Evolutionary conservation across 441 rosid genomes (phyloP).

Genomic region (Rhodomyrtus psidioides): DNA sequence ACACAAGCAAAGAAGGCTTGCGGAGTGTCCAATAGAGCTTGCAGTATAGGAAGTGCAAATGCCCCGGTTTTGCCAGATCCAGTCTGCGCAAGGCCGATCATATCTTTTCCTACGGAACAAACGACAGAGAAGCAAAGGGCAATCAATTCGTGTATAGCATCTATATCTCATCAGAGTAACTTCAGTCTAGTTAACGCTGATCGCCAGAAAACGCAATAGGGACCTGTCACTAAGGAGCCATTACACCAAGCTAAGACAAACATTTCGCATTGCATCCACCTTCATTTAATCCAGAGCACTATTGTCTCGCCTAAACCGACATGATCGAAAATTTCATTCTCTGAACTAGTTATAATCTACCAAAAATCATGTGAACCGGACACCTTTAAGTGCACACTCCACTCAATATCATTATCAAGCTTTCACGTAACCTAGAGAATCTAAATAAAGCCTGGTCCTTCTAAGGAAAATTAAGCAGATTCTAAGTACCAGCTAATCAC

Average conservation of each 20-base stretch:
- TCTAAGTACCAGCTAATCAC: neutral
- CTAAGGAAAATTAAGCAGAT: neutral
- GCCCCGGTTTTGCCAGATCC: conserved; percentile 99
- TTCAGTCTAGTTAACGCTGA: neutral
- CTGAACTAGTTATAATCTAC: neutral
- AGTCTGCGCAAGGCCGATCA: conserved; percentile 94
- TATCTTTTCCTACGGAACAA: conserved; percentile 61
- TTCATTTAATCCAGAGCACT: neutral
- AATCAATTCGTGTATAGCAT: neutral
- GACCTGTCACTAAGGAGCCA: neutral
- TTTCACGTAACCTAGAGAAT: neutral
- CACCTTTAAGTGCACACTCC: neutral
- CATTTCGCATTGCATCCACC: neutral
- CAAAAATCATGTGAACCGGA: neutral
- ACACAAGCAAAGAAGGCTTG: conserved; percentile 89
- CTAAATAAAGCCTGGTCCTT: neutral
- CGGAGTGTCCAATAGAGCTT: conserved; percentile 63
- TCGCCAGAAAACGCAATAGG: neutral
- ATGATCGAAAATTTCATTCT: neutral
- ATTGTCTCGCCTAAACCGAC: neutral
- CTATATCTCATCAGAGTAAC: neutral
- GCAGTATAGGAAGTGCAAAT: conserved; percentile 83
- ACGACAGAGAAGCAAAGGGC: neutral
- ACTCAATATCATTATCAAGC: too few relatives aligned
- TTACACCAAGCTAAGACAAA: neutral